Evolutionary conservation across 2,329 filamentous ascomycete species (phyloP), one percentile per base, ranked within the genome.

Genomic region (Leptographium procerum): DNA sequence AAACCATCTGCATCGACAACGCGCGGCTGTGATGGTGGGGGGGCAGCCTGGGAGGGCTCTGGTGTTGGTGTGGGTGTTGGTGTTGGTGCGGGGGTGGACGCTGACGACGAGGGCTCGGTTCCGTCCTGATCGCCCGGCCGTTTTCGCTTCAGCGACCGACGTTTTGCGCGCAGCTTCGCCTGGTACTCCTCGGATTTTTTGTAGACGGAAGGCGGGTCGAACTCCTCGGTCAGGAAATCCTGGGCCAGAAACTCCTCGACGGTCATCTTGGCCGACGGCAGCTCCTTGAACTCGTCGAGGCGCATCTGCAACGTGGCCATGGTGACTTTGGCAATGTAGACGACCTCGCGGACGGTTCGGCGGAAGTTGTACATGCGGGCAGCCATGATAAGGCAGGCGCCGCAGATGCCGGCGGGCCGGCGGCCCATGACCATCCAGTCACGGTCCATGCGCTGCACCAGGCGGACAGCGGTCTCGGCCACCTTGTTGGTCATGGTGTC

Each of bases 311-410:
- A 90, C 9, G 94, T 99, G 61, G 90, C 82, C 64, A 95, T 95
- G 48, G 91, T 95, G 55, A 97, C 91, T 69, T 96, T 97, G 69
- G 96, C 92, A 43, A 96, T 89, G 69, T 96, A 97, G n/a, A 97
- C 92, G 10, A 99, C 88, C 72, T 99, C 94, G 33, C 91, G 84
- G 14, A 95, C 85, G 0, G 91, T 96, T 22, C 94, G 86, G 51
- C 92, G 87, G 69, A 95, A 99, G 71, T 97, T 97, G 79, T 96
- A 95, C 87, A 97, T 97, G 56, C 94, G 88, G 10, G 94, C 92
- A 8, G 94, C 94, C 70, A 99, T 86, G 61, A 99, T 88, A 53
- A 99, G 81, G 64, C 91, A 95, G 14, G 94, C 94, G 61, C 94
- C 94, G 70, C 91, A 96, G 57, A 97, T 86, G 64, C 94, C 94